These are phyloP conservation scores for Paraphaeosphaeria minitans DNA, from an alignment of 2,329 filamentous ascomycete species.

Conservation along the genomic window DNA sequence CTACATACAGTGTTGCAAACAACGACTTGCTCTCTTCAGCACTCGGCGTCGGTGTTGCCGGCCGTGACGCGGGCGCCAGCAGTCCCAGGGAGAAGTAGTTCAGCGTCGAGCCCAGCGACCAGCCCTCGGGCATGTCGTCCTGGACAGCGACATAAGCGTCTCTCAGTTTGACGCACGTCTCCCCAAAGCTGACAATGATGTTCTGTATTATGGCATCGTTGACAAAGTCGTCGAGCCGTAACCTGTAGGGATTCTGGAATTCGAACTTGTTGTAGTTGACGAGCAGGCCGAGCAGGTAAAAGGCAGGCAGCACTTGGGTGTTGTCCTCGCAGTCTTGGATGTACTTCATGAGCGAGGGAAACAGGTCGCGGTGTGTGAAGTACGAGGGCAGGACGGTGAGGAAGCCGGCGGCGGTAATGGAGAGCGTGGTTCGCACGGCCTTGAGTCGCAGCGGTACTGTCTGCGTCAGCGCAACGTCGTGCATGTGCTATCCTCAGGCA, in stretches of 20 bases:
- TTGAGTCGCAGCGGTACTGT: constrained; percentile 76
- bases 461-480: constrained; percentile 20
- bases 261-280: constrained; percentile 99
- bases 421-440: constrained; percentile 79
- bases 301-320: constrained; percentile 70
- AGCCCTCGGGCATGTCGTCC: constrained; percentile 88
- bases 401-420: constrained; percentile 90
- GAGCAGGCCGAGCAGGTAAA: constrained; percentile 82
- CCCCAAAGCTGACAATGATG: constrained; percentile 76
- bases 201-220: constrained; percentile 86
- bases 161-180: constrained; percentile 70
- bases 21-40: constrained; percentile 81
- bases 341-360: constrained; percentile 94
- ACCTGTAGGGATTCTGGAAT: constrained; percentile 93
- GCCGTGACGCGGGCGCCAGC: constrained; percentile 70
- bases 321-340: constrained; percentile 75
- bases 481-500: not conserved
- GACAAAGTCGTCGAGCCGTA: constrained; percentile 92
- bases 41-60: constrained; percentile 65
- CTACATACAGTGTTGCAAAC: constrained; percentile 75
- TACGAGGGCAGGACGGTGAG: constrained; percentile 94
- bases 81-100: constrained; percentile 83
- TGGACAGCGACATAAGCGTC: constrained; percentile 82
- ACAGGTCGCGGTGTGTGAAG: constrained; percentile 91
- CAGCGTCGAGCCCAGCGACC: constrained; percentile 81